Conservation (phyloP, 176 grass and related monocot genomes). For the Musa troglodytarum region DNA sequence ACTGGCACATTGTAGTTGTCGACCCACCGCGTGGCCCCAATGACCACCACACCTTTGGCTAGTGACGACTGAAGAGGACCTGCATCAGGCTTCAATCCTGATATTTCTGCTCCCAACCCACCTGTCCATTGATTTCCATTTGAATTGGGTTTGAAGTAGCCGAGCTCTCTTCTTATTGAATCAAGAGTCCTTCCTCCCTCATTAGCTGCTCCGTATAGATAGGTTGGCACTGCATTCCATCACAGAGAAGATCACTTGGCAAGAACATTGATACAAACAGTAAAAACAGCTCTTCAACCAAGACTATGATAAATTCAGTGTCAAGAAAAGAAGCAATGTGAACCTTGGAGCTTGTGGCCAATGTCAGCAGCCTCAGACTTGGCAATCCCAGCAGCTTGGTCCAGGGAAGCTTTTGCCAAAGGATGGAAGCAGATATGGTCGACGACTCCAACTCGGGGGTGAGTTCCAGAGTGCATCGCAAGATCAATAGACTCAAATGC, state of each 20-base stretch:
- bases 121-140: constrained; percentile 42
- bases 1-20: constrained; percentile 80
- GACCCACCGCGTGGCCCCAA: constrained; percentile 61
- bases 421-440: constrained; percentile 81
- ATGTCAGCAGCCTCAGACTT: constrained; percentile 36
- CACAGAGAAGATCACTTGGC: not conserved
- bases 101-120: constrained; percentile 2
- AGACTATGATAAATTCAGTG: not conserved
- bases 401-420: constrained; percentile 28
- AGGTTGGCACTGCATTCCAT: constrained; percentile 39
- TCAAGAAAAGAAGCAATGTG: not conserved
- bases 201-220: constrained; percentile 60
- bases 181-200: constrained; percentile 48
- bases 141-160: constrained; percentile 69
- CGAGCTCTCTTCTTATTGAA: constrained; percentile 52
- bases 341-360: constrained; percentile 51
- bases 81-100: constrained; percentile 35
- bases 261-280: not conserved
- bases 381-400: constrained; percentile 41
- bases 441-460: constrained; percentile 67
- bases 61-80: constrained; percentile 22
- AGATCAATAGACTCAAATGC: constrained; percentile 54
- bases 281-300: not conserved
- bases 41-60: constrained; percentile 51
- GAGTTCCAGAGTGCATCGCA: constrained; percentile 38